phyloP scores from a whole-genome alignment of 495 filamentous ascomycete genomes.

The Aspergillus carlsbadensis region DNA sequence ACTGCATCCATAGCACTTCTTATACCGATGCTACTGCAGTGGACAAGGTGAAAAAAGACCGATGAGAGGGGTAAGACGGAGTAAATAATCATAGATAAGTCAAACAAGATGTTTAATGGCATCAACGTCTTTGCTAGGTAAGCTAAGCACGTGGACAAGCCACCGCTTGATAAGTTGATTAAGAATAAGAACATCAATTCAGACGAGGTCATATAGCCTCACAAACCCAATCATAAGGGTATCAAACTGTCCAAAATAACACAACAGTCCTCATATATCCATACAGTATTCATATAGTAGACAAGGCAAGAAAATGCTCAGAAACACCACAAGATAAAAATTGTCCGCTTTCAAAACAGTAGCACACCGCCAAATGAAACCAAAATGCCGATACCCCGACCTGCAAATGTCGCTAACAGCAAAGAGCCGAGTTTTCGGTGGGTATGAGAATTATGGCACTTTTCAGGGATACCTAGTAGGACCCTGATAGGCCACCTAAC shows the following conservation, averaged over 20 bases:
- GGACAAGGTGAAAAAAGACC: too few species aligned
- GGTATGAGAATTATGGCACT: background rate
- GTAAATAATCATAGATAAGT: too few species aligned
- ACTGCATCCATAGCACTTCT: too few species aligned
- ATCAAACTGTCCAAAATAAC: slow-evolving; percentile 5
- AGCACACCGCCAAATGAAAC: background rate
- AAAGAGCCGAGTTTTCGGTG: background rate
- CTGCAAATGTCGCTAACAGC: background rate
- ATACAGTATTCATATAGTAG: slow-evolving; percentile 1
- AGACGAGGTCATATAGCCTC: slow-evolving; percentile 1
- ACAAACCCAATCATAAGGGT: slow-evolving; percentile 10
- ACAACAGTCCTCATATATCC: background rate
- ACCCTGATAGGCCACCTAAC: background rate
- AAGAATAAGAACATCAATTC: background rate
- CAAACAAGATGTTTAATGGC: too few species aligned
- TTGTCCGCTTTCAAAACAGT: background rate
- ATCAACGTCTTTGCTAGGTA: too few species aligned
- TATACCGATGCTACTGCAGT: too few species aligned
- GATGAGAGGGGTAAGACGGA: too few species aligned
- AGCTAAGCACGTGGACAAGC: too few species aligned
- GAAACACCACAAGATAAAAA: background rate
- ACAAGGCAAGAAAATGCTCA: slow-evolving; percentile 1
- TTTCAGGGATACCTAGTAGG: background rate
- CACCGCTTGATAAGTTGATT: background rate
- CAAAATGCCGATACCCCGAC: background rate